Evolutionary conservation across 129 eudicot species (phyloP), one percentile per base, ranked within the genome.

Genomic region (Flaveria linearis): DNA sequence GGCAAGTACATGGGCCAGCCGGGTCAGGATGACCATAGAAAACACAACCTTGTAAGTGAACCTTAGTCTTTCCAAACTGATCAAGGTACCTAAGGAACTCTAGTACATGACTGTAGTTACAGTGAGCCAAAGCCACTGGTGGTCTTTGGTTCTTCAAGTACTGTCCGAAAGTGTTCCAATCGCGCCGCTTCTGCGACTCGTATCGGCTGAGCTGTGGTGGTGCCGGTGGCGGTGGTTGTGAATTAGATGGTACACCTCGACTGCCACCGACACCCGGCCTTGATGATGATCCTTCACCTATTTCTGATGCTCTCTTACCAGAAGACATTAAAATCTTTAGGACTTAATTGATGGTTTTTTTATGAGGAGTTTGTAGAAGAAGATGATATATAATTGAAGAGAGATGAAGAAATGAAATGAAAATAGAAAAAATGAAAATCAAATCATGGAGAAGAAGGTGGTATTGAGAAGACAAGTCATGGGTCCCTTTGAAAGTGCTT

Each of bases 111-210:
- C 64, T 78, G 18, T 85, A 83, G 85, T 80, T 87, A 77, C 96
- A 89, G 84, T 87, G 89, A 9, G 88, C 69, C 82, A 85, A 30
- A 25, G 83, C 79, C 53, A 85, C 87, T 13, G 96, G 87, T 7
- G 96, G 96, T 68, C 92, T 75, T 57, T 87, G 96, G 71, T 89
- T 89, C 79, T 80, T 83, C 57, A 89, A 53, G 83, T 89, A 89
- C 79, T 89, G 96, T 9, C 96, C 85, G 23, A 89, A 89, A 28
- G 96, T 89, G 84, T 89, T 89, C 96, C 96, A 89, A 78, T 88
- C 92, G 1, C 92, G 92, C 3, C 92, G 82, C 20, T 88, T 88
- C n/a, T 88, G 92, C 0, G 92, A 81, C 79, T 89, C 96, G 23
- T 89, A 89, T 28, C 96, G 82, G 78, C 96, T 89, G 23, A 83